Base-by-base conservation (phyloP, 2,329 filamentous ascomycete genomes). In the Diaporthe nobilis region DNA sequence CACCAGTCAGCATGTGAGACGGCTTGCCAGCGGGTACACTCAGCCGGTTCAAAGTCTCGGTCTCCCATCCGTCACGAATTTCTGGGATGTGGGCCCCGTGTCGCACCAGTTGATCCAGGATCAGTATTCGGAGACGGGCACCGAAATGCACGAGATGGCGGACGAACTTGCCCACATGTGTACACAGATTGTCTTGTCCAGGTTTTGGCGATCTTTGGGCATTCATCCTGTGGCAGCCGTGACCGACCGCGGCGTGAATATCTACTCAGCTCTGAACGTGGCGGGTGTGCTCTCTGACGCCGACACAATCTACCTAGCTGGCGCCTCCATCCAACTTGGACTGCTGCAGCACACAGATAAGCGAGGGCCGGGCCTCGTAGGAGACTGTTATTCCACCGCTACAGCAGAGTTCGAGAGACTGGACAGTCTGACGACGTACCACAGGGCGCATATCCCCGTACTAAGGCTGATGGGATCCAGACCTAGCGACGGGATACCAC, bases 291-390 rank as follows among this genome's bases (percentile, higher is more conserved):
- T 95, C 28, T 94, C 92, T 17, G 91, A 90, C 34, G 90, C 90
- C 78, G 93, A 95, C 81, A 90, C 93, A 80, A 89, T 96, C 73
- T 92, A 92, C 78, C 87, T 95, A 1, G 92, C 95, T 25, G 94
- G 94, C 42, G 83, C 86, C 1, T 39, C 17, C 6, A 22, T 47
- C 15, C n/a, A 31, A 15, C 15, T 22, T 12, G n/a, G 10, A 6
- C n/a, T 61, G 34, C 20, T n/a, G n/a, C 37, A 42, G 13, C 22
- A 17, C 13, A 17, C 5, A 17, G 1, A 42, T 1, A 20, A 39
- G 9, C 22, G 2, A 6, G 2, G 4, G 0, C 10, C 17, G 2
- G n/a, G 13, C 2, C 4, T 15, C 3, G 13, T 8, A 5, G 3
- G 10, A 31, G 25, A 63, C 22, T 47, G 22, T 7, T 1, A 4